A percentile compares a stretch with the other conserved stretches of the same genome.
phyloP scores from a whole-genome alignment of 192 early-diverging fungal genomes.

The Rhizophagus clarus region DNA sequence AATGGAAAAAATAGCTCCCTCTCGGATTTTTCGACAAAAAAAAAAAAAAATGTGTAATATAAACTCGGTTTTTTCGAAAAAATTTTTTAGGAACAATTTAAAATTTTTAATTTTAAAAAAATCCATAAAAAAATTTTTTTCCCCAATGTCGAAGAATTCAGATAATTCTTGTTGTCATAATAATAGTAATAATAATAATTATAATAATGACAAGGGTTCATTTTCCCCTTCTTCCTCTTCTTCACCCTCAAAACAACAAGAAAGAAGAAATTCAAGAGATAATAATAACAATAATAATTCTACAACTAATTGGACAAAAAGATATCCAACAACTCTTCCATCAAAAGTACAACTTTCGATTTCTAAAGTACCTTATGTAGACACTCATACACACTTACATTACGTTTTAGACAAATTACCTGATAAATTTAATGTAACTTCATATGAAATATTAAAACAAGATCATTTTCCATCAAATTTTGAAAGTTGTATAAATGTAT shows the following conservation, averaged over 20 bases:
- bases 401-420: constrained; percentile 24
- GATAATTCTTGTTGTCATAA: no score
- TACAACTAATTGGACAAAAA: not conserved
- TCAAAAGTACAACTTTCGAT: constrained; percentile 6
- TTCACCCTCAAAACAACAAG: not conserved
- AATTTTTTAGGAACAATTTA: no score
- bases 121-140: no score
- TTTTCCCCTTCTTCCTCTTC: no score
- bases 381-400: constrained; percentile 31
- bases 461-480: constrained; percentile 26
- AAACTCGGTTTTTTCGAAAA: no score
- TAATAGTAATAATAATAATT: no score
- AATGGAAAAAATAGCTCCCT: no score
- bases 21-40: no score
- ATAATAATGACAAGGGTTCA: no score
- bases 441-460: constrained; percentile 2
- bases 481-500: constrained; percentile 25
- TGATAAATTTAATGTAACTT: not conserved
- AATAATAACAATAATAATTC: not conserved
- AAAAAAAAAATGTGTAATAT: no score
- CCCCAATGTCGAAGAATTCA: no score
- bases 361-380: constrained; percentile 3
- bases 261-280: not conserved
- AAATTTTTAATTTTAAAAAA: no score
- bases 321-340: constrained; percentile 14